phyloP scores from a whole-genome alignment of 345 rosid genomes.

The Hibiscus trionum region DNA sequence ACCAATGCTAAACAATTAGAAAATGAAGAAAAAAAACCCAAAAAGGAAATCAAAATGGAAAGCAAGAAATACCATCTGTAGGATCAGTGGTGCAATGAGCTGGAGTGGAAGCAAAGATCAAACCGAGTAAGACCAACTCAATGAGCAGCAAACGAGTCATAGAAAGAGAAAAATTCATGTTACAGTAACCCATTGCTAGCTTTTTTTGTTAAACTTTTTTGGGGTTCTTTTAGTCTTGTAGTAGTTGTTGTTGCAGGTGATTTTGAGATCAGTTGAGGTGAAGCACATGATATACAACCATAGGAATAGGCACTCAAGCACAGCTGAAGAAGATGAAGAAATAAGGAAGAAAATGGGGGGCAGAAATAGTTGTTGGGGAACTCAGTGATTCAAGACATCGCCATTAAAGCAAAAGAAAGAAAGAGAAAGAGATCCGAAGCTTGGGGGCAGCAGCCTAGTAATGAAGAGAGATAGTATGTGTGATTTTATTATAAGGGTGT shows the following conservation, averaged over 20 bases:
- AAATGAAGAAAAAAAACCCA: background rate
- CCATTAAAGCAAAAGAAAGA: slow-evolving; percentile 40
- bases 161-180: slow-evolving; percentile 11
- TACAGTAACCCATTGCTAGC: slow-evolving; percentile 21
- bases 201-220: background rate
- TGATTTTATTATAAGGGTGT: slow-evolving; percentile 14
- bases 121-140: slow-evolving; percentile 11
- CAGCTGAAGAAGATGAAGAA: background rate
- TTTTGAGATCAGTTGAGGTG: slow-evolving; percentile 16
- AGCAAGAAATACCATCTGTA: slow-evolving; percentile 34
- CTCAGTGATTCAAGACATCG: slow-evolving; percentile 23
- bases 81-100: slow-evolving; percentile 39
- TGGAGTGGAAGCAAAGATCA: slow-evolving; percentile 19
- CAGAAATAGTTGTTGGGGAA: slow-evolving; percentile 19
- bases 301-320: background rate
- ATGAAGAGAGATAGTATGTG: slow-evolving; percentile 17
- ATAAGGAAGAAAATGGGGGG: slow-evolving; percentile 13
- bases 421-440: slow-evolving; percentile 29
- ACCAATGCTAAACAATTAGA: background rate
- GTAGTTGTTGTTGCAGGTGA: background rate
- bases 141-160: slow-evolving; percentile 14
- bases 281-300: slow-evolving; percentile 20
- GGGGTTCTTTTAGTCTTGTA: background rate
- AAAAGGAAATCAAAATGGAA: background rate
- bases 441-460: slow-evolving; percentile 20